Percentiles rank a stretch among this genome's conserved stretches.
Evolutionary conservation across 768 basidiomycete genomes (phyloP).

Genomic region (Termitomyces sp.): DNA sequence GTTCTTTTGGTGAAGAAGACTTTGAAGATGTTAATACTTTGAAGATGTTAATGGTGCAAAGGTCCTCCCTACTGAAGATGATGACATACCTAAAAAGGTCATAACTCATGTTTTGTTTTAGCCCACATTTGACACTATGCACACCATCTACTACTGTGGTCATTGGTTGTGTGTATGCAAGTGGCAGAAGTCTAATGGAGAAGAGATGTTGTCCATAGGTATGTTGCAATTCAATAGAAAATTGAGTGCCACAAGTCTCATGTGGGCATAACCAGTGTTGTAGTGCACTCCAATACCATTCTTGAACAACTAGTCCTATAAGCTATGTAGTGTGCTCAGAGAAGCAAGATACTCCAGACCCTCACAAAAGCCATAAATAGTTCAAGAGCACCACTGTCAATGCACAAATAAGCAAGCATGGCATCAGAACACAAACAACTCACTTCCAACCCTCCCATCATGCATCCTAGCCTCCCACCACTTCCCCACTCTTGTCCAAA

Average conservation of each 20-base stretch:
- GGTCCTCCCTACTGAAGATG: conserved; percentile 21
- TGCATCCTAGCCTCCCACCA: too few species aligned
- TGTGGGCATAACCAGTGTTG: conserved; percentile 47
- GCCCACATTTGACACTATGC: conserved; percentile 83
- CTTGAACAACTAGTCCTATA: conserved; percentile 87
- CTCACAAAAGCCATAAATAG: too few species aligned
- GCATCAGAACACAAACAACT: too few species aligned
- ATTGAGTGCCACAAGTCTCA: conserved; percentile 6
- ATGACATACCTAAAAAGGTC: conserved; percentile 54
- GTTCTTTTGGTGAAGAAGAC: conserved; percentile 52
- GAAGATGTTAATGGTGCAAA: conserved; percentile 31
- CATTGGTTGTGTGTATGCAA: conserved; percentile 82
- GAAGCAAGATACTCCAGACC: too few species aligned
- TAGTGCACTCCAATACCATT: conserved; percentile 79
- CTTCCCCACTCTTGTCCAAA: too few species aligned
- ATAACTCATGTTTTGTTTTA: conserved; percentile 86
- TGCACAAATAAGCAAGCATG: too few species aligned
- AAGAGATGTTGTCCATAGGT: conserved; percentile 80
- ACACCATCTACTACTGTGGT: conserved; percentile 82
- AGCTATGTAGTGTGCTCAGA: conserved; percentile 38
- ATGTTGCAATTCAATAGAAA: conserved; percentile 10
- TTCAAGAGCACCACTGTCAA: too few species aligned
- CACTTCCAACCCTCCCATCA: too few species aligned
- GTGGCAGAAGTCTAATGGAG: conserved; percentile 63
- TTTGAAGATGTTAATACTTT: conserved; percentile 23